Conservation (phyloP, 768 basidiomycete species). For the Pleurotus tuoliensis region DNA sequence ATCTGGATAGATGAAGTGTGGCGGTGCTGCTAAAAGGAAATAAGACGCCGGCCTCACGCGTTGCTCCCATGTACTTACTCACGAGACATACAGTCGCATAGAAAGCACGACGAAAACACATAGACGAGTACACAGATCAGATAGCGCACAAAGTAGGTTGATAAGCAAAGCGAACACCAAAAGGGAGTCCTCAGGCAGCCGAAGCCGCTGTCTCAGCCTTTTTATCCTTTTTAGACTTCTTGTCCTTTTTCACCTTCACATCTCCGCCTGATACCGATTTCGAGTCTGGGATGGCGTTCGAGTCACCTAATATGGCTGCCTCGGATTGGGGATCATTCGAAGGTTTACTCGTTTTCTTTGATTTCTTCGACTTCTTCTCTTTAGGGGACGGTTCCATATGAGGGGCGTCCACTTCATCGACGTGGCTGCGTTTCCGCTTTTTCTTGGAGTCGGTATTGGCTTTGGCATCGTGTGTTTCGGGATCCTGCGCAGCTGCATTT, state of each 20-base stretch:
- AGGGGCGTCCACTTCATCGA: background rate
- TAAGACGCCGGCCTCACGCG: background rate
- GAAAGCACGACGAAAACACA: slow-evolving; percentile 1
- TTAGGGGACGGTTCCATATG: slow-evolving; percentile 6
- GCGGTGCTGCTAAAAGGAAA: slow-evolving; percentile 4
- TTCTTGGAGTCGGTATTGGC: background rate
- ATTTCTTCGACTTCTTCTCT: slow-evolving; percentile 7
- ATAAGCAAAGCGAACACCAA: too few relatives aligned
- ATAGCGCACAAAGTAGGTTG: background rate
- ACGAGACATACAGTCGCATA: background rate
- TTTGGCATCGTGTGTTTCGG: background rate
- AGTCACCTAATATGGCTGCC: slow-evolving; percentile 18
- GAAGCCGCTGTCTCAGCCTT: slow-evolving; percentile 10
- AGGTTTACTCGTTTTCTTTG: slow-evolving; percentile 14
- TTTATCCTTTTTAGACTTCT: slow-evolving; percentile 15
- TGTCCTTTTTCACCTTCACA: slow-evolving; percentile 20
- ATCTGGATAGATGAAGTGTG: slow-evolving; percentile 7
- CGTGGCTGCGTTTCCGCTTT: slow-evolving; percentile 6
- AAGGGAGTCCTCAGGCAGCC: slow-evolving; percentile 1
- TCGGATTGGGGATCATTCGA: slow-evolving; percentile 10
- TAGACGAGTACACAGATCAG: slow-evolving; percentile 5
- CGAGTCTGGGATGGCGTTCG: slow-evolving; percentile 9
- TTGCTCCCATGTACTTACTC: background rate
- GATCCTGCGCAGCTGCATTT: background rate
- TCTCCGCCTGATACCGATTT: slow-evolving; percentile 19